Percentiles rank a stretch among this genome's conserved stretches.
These are phyloP conservation scores for Heliosperma pusillum DNA, from an alignment of 148 eudicot species.

Conservation along the genomic window DNA sequence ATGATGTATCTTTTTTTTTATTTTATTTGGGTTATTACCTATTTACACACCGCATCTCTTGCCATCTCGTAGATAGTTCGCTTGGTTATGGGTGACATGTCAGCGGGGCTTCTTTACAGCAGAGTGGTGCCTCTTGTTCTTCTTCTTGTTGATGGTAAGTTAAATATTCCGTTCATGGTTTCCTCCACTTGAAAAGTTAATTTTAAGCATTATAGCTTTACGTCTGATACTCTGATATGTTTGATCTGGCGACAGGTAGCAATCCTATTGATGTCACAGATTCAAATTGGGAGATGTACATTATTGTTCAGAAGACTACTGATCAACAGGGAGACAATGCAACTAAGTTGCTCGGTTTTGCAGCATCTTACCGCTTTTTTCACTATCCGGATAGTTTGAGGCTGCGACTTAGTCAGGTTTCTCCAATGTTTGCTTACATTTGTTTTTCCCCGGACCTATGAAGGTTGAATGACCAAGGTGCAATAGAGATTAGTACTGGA, in stretches of 20 bases:
- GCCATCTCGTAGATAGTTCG: slow-evolving; percentile 52
- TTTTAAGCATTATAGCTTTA: not conserved
- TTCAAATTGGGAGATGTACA: slow-evolving; percentile 78
- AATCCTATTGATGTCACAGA: slow-evolving; percentile 87
- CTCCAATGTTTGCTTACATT: slow-evolving; percentile 1
- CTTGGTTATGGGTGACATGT: slow-evolving; percentile 48
- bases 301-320: slow-evolving; percentile 45
- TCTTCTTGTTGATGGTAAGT: slow-evolving; percentile 86
- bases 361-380: slow-evolving; percentile 73
- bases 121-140: slow-evolving; percentile 91
- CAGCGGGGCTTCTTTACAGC: slow-evolving; percentile 71
- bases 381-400: slow-evolving; percentile 61
- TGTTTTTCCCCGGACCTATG: not conserved
- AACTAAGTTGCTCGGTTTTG: slow-evolving; percentile 66
- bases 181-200: not conserved
- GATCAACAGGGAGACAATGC: slow-evolving; percentile 35
- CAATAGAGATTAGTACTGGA: not conserved
- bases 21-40: not conserved
- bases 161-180: slow-evolving; percentile 6
- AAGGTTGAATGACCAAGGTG: not conserved
- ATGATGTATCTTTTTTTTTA: not conserved
- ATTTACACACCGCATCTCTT: not conserved
- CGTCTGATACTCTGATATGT: not conserved
- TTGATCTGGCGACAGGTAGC: slow-evolving; percentile 56
- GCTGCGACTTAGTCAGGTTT: slow-evolving; percentile 85